phyloP scores from a whole-genome alignment of 805 yeast species.

The Kuraishia hungarica region DNA sequence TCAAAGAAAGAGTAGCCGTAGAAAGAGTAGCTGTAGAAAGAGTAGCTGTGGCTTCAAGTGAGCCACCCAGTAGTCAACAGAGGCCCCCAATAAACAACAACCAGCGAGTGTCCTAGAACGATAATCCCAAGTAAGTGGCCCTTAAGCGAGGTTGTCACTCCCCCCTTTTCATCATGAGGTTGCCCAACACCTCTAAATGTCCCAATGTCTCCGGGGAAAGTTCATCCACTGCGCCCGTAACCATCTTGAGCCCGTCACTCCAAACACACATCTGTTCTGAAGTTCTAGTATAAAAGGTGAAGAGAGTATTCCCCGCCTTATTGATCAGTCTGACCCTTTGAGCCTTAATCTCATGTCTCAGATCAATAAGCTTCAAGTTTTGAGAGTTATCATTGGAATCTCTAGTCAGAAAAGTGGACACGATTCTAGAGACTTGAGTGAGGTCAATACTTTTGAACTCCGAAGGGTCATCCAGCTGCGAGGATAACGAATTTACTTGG shows the following conservation, averaged over 20 bases:
- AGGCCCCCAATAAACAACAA: too few relatives aligned
- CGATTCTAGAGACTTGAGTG: slow-evolving; percentile 34
- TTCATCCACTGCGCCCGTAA: slow-evolving; percentile 27
- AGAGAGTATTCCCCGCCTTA: slow-evolving; percentile 29
- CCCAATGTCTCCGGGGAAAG: slow-evolving; percentile 33
- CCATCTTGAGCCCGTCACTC: slow-evolving; percentile 67
- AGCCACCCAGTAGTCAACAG: too few relatives aligned
- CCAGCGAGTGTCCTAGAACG: too few relatives aligned
- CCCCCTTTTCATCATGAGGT: slow-evolving; percentile 14
- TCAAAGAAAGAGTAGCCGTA: too few relatives aligned
- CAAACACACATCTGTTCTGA: slow-evolving; percentile 61
- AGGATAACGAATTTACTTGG: too few relatives aligned
- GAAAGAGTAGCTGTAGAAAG: too few relatives aligned
- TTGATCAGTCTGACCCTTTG: slow-evolving; percentile 46
- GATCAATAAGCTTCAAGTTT: slow-evolving; percentile 40
- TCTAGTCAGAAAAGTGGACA: slow-evolving; percentile 5
- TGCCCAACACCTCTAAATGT: slow-evolving; percentile 35
- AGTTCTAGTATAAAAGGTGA: slow-evolving; percentile 64
- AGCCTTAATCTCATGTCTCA: slow-evolving; percentile 48
- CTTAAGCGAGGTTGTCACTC: too few relatives aligned
- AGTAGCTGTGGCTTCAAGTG: too few relatives aligned
- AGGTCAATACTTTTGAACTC: slow-evolving; percentile 45
- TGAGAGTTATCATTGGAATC: too few relatives aligned
- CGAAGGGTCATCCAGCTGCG: slow-evolving; percentile 31
- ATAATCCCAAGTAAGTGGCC: too few relatives aligned